These are phyloP conservation scores for Aspergillus steynii DNA, from an alignment of 495 filamentous ascomycete species.

Conservation along the genomic window DNA sequence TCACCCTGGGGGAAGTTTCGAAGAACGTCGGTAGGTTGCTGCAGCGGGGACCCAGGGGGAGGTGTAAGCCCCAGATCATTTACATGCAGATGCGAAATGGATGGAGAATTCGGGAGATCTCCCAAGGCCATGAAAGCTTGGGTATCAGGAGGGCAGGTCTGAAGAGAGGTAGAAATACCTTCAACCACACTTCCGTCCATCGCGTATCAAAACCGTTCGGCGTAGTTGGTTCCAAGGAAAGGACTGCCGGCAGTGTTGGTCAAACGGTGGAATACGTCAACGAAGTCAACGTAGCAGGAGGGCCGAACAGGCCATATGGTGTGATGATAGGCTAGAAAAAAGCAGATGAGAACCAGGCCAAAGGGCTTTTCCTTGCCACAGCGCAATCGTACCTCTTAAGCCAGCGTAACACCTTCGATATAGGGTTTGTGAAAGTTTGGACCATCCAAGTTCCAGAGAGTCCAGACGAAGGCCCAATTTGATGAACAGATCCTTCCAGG, in stretches of 20 bases:
- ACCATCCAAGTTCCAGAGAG: neutral
- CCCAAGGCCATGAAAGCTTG: constrained; percentile 20
- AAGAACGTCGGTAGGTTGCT: constrained; percentile 17
- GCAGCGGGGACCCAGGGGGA: constrained; percentile 39
- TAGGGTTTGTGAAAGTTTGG: neutral
- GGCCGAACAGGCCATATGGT: constrained; percentile 1
- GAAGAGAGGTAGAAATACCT: constrained; percentile 44
- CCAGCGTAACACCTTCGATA: neutral
- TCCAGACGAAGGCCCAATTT: neutral
- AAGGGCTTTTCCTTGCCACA: neutral
- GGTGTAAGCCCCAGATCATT: constrained; percentile 50
- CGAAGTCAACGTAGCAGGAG: constrained; percentile 6
- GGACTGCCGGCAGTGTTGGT: neutral
- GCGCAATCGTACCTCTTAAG: neutral
- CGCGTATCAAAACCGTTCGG: constrained; percentile 7
- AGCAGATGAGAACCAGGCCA: neutral
- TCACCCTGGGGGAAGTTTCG: constrained; percentile 14
- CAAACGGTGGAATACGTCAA: neutral
- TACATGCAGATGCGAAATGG: constrained; percentile 21
- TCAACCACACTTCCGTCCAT: constrained; percentile 36
- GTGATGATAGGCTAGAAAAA: neutral
- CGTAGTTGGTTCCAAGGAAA: neutral
- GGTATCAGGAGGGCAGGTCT: constrained; percentile 23
- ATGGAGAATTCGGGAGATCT: constrained; percentile 19
- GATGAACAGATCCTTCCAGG: neutral